These are phyloP conservation scores for Xylariaceae sp. DNA, from an alignment of 2,329 filamentous ascomycete species.

Conservation along the genomic window DNA sequence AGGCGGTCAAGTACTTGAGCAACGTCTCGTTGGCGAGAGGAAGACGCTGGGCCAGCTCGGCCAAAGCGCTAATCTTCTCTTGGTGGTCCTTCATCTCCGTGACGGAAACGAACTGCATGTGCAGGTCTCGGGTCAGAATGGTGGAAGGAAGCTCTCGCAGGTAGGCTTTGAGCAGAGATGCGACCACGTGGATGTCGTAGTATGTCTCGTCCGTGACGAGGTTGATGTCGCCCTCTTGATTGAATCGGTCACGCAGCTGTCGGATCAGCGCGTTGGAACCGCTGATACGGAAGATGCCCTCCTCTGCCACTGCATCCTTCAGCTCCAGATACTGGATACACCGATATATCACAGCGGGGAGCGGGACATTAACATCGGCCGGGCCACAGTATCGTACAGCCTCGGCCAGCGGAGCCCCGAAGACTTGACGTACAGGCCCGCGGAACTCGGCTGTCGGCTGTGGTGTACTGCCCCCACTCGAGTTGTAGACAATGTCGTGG, in stretches of 20 bases:
- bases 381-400: conserved; percentile 79
- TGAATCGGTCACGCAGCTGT: conserved; percentile 85
- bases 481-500: conserved; percentile 50
- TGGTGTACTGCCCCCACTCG: conserved; percentile 37
- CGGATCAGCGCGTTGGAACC: conserved; percentile 97
- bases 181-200: conserved; percentile 93
- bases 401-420: conserved; percentile 79
- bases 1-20: conserved; percentile 77
- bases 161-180: conserved; percentile 89
- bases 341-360: conserved; percentile 91
- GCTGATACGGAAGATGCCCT: conserved; percentile 94
- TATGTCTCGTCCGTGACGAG: conserved; percentile 76
- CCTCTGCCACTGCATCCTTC: conserved; percentile 76
- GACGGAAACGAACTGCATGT: conserved; percentile 79
- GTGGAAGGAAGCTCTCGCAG: conserved; percentile 86
- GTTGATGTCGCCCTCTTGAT: conserved; percentile 86
- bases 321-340: conserved; percentile 88
- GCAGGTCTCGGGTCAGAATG: conserved; percentile 84
- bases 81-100: conserved; percentile 70
- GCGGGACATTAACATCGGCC: conserved; percentile 62
- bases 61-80: conserved; percentile 73
- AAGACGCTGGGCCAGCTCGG: conserved; percentile 71
- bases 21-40: conserved; percentile 76
- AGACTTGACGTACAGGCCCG: conserved; percentile 63
- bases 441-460: conserved; percentile 37